Base-by-base conservation (phyloP, 2,329 filamentous ascomycete genomes). In the Fusarium palustre region DNA sequence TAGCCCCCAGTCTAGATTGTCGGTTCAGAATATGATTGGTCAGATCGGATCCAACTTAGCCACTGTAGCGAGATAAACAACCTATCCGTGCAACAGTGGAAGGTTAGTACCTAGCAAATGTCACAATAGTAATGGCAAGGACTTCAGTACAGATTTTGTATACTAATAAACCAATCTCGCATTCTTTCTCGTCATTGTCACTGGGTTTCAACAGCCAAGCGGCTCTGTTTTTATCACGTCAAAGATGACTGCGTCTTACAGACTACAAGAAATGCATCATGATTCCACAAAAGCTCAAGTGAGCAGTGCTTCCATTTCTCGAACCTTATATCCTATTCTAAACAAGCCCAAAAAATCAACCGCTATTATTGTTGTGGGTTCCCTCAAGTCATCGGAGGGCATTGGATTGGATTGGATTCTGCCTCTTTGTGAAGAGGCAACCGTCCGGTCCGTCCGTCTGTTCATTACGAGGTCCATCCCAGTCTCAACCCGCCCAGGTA, bases 261-360 rank as follows among this genome's bases (percentile, higher is more conserved):
- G 24, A 18, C 47, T 50, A 33, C n/a, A 45, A 38, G 25, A 34
- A 43, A 53, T 22, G 34, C 43, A 36, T 38, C 39, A 55, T 42
- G 42, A 59, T 59, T 65, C 60, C 60, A 54, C 54, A 65, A 48
- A 33, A 43, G 46, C 54, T 57, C 62, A 47, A 62, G 34, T 65
- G 46, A 65, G 60, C 54, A 36, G 43, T 65, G 45, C 39, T 58
- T 56, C 53, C 53, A 53, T 31, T 49, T 65, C 62, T 60, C 62
- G 41, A 64, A 53, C 31, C 42, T 65, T 65, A 20, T 48, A 34
- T 65, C 62, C 62, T 65, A 65, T 65, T 65, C 60, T 41, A 42
- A 59, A 59, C 54, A 65, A 48, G 55, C 47, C 55, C n/a, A 39
- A 54, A 59, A 31, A 24, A 64, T 59, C 59, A 55, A 64, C 39